Evolutionary conservation across 768 basidiomycete genomes (phyloP).

Genomic region (Boletus coccyginus): DNA sequence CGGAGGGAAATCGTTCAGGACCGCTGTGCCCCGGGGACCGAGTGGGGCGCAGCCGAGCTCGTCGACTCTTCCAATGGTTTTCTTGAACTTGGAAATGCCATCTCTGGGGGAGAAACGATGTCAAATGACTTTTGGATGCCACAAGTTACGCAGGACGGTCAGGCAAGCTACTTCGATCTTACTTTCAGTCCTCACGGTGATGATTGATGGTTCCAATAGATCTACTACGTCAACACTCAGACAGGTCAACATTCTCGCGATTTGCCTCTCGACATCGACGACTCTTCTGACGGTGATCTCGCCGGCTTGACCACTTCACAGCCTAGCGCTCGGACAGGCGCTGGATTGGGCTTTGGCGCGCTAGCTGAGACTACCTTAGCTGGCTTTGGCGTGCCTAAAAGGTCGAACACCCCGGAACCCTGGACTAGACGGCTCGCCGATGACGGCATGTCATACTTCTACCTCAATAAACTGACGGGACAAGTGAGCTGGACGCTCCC

Average conservation of each 20-base stretch:
- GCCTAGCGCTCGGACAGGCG: constrained; percentile 51
- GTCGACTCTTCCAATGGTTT: constrained; percentile 38
- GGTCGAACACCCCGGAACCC: constrained; percentile 68
- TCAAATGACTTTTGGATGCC: constrained; percentile 91
- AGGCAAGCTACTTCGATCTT: constrained; percentile 49
- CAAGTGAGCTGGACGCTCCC: constrained; percentile 69
- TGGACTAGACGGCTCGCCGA: constrained; percentile 81
- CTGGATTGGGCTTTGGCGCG: constrained; percentile 47
- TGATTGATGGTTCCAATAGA: constrained; percentile 44
- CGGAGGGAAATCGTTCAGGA: constrained; percentile 20
- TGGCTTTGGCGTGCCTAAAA: constrained; percentile 60
- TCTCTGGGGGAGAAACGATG: constrained; percentile 31
- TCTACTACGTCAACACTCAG: constrained; percentile 92
- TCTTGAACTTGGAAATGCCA: constrained; percentile 29
- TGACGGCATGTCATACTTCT: constrained; percentile 80
- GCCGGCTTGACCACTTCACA: constrained; percentile 54
- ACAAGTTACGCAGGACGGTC: constrained; percentile 74
- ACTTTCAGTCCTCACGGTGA: neutral
- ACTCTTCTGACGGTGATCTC: constrained; percentile 60
- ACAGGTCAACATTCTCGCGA: constrained; percentile 82
- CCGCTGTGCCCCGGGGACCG: constrained; percentile 38
- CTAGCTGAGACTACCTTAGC: constrained; percentile 37
- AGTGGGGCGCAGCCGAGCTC: constrained; percentile 40
- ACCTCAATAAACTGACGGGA: constrained; percentile 69
- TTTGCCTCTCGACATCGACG: constrained; percentile 73